A percentile compares a stretch with the other conserved stretches of the same genome.
Evolutionary conservation across 1,139 yeast genomes (phyloP).

Genomic region (Diutina rugosa): DNA sequence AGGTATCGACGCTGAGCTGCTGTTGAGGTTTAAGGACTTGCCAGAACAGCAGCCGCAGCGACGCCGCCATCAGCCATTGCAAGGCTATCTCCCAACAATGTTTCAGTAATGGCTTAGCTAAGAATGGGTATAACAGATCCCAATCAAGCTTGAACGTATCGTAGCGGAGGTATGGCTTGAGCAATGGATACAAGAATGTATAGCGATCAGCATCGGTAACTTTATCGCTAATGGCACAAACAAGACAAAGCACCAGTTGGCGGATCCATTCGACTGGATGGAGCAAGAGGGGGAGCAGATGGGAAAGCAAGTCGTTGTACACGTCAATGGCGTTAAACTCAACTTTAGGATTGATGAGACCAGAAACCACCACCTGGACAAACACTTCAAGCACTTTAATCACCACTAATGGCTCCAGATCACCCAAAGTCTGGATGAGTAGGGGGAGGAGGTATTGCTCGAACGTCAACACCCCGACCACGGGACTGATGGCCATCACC

Average conservation of each 20-base stretch:
- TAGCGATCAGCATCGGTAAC: constrained; percentile 67
- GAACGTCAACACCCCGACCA: constrained; percentile 67
- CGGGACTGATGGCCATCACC: constrained; percentile 68
- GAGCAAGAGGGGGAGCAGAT: constrained; percentile 27
- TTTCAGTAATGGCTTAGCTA: constrained; percentile 54
- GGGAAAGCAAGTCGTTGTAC: constrained; percentile 22
- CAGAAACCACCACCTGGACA: constrained; percentile 19
- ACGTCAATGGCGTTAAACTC: constrained; percentile 30
- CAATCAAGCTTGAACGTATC: constrained; percentile 61
- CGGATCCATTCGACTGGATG: constrained; percentile 89
- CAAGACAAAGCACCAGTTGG: constrained; percentile 49
- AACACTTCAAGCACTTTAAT: constrained; percentile 64
- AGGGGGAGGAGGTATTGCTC: constrained; percentile 85
- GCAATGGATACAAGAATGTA: constrained; percentile 71
- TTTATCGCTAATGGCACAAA: constrained; percentile 50
- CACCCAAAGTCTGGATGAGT: constrained; percentile 68
- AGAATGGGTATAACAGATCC: constrained; percentile 49
- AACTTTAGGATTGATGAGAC: constrained; percentile 22
- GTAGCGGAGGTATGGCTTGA: constrained; percentile 65
- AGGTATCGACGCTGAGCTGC: neutral
- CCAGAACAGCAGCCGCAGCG: constrained; percentile 61
- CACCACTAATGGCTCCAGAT: constrained; percentile 74
- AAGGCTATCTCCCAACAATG: constrained; percentile 53
- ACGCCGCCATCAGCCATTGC: constrained; percentile 59
- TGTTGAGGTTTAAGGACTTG: neutral